Evolutionary conservation across 805 yeast genomes (phyloP).

Genomic region (Naumovozyma castellii): DNA sequence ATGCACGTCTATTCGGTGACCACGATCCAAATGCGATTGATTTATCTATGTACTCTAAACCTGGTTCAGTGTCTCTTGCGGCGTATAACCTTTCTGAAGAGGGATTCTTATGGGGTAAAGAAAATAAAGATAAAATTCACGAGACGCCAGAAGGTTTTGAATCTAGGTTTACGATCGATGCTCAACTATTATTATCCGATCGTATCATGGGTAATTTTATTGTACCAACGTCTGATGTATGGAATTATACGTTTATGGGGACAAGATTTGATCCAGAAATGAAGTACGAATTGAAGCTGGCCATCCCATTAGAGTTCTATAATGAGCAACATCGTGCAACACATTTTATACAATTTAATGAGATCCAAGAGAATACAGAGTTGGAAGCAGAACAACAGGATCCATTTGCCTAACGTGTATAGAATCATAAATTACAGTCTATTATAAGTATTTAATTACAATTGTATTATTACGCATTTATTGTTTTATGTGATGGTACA

Average conservation of each 20-base stretch:
- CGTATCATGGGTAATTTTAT: conserved; percentile 70
- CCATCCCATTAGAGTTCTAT: conserved; percentile 73
- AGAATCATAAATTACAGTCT: too few species aligned
- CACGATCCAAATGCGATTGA: conserved; percentile 39
- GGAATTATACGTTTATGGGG: conserved; percentile 90
- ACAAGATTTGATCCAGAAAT: conserved; percentile 66
- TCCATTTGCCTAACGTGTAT: conserved; percentile 38
- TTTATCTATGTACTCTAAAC: conserved; percentile 59
- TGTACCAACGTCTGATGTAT: conserved; percentile 73
- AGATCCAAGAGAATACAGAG: conserved; percentile 40
- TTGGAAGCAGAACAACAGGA: conserved; percentile 62
- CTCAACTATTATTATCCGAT: conserved; percentile 68
- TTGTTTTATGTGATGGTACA: too few species aligned
- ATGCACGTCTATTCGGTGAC: conserved; percentile 33
- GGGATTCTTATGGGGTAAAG: conserved; percentile 72
- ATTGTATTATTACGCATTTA: too few species aligned
- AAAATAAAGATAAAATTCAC: conserved; percentile 47
- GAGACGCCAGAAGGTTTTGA: conserved; percentile 59
- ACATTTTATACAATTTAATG: conserved; percentile 71
- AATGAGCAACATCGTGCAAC: conserved; percentile 81
- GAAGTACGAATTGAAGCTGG: conserved; percentile 56
- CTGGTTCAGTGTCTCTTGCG: conserved; percentile 75
- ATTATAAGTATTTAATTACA: too few species aligned
- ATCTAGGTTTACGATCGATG: conserved; percentile 45
- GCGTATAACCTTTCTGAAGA: conserved; percentile 51